These are phyloP conservation scores for Xylaria arbuscula DNA, from an alignment of 2,329 filamentous ascomycete genomes.

Conservation along the genomic window DNA sequence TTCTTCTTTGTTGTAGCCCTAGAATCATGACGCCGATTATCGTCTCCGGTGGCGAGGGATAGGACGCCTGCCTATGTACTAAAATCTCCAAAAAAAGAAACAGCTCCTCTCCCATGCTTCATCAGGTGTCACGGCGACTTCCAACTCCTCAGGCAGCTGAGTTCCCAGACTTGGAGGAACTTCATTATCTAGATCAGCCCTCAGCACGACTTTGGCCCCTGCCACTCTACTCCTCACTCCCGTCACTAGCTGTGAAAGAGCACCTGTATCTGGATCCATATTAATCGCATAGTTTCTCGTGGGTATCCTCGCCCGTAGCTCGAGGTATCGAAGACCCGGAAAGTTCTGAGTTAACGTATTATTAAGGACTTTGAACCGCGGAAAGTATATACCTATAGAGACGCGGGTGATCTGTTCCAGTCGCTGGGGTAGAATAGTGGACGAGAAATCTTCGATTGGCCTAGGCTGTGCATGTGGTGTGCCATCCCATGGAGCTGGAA, in stretches of 20 bases:
- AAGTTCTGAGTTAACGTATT: slow-evolving; percentile 11
- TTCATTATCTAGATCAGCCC: slow-evolving; percentile 14
- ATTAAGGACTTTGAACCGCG: slow-evolving; percentile 5
- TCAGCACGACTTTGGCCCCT: slow-evolving; percentile 8
- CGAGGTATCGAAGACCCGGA: slow-evolving; percentile 18
- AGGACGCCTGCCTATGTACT: too few species aligned
- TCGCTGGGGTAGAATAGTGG: slow-evolving; percentile 10
- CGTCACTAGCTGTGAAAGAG: background rate
- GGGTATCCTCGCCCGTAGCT: slow-evolving; percentile 6
- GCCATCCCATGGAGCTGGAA: background rate
- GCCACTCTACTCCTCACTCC: slow-evolving; percentile 3
- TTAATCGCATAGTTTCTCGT: background rate
- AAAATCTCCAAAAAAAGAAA: background rate
- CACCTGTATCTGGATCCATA: background rate
- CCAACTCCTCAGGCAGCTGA: slow-evolving; percentile 13
- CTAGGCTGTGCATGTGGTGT: background rate
- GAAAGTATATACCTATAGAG: background rate
- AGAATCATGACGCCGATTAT: too few species aligned
- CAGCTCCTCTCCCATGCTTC: slow-evolving; percentile 6
- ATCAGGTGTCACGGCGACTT: slow-evolving; percentile 12
- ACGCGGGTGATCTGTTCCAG: slow-evolving; percentile 16
- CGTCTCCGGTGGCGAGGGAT: too few species aligned
- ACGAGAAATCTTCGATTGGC: slow-evolving; percentile 18
- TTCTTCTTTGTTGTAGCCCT: too few species aligned
- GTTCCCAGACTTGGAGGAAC: background rate